Evolutionary conservation across 805 yeast genomes (phyloP).

Genomic region (Saccharomycopsis selenospora): DNA sequence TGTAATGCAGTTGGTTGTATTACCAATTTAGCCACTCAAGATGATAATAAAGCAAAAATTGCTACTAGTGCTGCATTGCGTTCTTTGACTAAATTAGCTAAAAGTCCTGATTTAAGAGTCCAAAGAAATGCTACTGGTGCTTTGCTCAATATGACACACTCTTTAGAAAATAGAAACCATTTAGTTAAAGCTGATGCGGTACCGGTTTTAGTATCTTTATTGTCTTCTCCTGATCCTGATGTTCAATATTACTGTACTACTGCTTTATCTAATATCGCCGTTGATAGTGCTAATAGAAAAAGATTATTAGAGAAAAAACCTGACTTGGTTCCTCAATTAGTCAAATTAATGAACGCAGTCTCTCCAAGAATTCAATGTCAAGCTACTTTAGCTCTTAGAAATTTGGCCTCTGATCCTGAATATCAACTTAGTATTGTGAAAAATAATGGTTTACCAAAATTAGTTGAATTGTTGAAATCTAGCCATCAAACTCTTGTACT

Average conservation of each 20-base stretch:
- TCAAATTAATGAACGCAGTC: slow-evolving; percentile 84
- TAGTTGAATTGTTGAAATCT: slow-evolving; percentile 83
- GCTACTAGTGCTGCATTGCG: slow-evolving; percentile 94
- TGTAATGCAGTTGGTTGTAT: slow-evolving; percentile 99
- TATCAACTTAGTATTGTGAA: slow-evolving; percentile 94
- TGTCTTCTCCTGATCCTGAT: slow-evolving; percentile 85
- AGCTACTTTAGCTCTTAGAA: slow-evolving; percentile 93
- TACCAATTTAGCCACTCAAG: slow-evolving; percentile 96
- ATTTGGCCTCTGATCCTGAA: slow-evolving; percentile 90
- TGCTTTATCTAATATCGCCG: slow-evolving; percentile 94
- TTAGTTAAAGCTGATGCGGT: slow-evolving; percentile 97
- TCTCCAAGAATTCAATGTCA: slow-evolving; percentile 96
- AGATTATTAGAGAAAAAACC: slow-evolving; percentile 90
- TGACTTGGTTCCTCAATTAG: slow-evolving; percentile 78
- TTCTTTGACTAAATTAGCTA: slow-evolving; percentile 90
- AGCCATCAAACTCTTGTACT: slow-evolving; percentile 85
- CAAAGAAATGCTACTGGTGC: slow-evolving; percentile 99
- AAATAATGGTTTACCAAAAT: slow-evolving; percentile 90
- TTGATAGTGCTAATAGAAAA: slow-evolving; percentile 85
- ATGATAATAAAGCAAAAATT: slow-evolving; percentile 90
- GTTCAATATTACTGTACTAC: slow-evolving; percentile 98
- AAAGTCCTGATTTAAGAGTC: slow-evolving; percentile 88
- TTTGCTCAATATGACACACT: slow-evolving; percentile 93
- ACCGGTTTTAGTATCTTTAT: slow-evolving; percentile 84
- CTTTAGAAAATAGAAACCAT: slow-evolving; percentile 92